These are phyloP conservation scores for Lactifluus subvellereus DNA, from an alignment of 768 basidiomycete genomes.

Conservation along the genomic window DNA sequence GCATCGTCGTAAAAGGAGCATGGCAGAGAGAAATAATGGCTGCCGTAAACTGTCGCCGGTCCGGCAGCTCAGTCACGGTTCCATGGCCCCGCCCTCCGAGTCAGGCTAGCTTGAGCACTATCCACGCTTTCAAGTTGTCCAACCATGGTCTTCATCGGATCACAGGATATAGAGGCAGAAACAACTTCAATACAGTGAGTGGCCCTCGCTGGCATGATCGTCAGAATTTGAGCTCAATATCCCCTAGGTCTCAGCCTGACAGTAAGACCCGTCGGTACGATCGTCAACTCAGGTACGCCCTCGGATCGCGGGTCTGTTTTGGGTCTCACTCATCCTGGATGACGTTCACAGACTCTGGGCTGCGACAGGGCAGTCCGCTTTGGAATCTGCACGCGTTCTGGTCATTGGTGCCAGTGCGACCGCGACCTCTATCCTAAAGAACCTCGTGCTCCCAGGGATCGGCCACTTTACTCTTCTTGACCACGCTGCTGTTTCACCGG, in stretches of 20 bases:
- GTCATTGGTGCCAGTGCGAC: constrained; percentile 79
- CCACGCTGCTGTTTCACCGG: constrained; percentile 47
- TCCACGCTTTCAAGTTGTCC: background rate
- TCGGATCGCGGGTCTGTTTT: background rate
- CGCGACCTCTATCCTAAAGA: constrained; percentile 87
- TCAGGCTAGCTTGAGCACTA: background rate
- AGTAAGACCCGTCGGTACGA: constrained; percentile 89
- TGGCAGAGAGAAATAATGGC: background rate
- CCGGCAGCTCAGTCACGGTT: background rate
- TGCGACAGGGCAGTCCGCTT: constrained; percentile 79
- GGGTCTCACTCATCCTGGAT: background rate
- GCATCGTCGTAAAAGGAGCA: constrained; percentile 16
- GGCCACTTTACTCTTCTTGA: constrained; percentile 95
- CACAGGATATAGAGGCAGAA: constrained; percentile 44
- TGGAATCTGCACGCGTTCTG: constrained; percentile 78
- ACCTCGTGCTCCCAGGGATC: constrained; percentile 92
- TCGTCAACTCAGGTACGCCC: constrained; percentile 77
- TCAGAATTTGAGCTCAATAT: constrained; percentile 12
- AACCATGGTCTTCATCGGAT: constrained; percentile 29
- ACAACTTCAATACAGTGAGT: constrained; percentile 39
- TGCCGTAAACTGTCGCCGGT: background rate
- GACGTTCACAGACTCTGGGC: constrained; percentile 72
- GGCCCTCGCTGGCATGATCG: background rate
- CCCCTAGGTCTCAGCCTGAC: constrained; percentile 60
- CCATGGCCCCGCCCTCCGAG: too few relatives aligned